A percentile compares a stretch with the other conserved stretches of the same genome.
Evolutionary conservation across 1,139 yeast species (phyloP).

Genomic region (Scheffersomyces parashehatae): DNA sequence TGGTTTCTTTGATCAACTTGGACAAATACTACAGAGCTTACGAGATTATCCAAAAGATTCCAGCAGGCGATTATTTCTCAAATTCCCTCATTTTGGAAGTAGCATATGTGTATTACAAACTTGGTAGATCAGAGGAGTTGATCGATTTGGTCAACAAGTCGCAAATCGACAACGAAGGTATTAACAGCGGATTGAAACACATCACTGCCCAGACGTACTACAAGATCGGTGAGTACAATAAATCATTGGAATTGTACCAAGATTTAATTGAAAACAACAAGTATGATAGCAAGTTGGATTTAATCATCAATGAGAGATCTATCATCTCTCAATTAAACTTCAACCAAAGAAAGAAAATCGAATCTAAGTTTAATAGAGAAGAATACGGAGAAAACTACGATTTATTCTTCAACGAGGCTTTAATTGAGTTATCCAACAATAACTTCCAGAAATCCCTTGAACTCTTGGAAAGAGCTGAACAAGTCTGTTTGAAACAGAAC

Average conservation of each 20-base stretch:
- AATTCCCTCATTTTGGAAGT: constrained; percentile 51
- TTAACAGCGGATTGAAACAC: constrained; percentile 56
- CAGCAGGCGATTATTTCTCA: constrained; percentile 30
- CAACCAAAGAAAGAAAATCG: constrained; percentile 5
- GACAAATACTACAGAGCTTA: constrained; percentile 66
- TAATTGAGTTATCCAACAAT: constrained; percentile 49
- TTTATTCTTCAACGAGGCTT: constrained; percentile 65
- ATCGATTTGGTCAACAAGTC: constrained; percentile 37
- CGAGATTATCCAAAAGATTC: constrained; percentile 45
- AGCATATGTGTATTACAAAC: constrained; percentile 71
- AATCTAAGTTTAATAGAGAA: constrained; percentile 10
- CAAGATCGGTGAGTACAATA: constrained; percentile 58
- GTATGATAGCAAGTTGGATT: constrained; percentile 50
- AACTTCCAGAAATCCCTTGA: constrained; percentile 44
- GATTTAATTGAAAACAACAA: constrained; percentile 39
- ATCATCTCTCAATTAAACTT: constrained; percentile 55
- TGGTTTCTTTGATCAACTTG: constrained; percentile 70
- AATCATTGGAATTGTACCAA: constrained; percentile 58
- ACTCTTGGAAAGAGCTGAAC: constrained; percentile 52
- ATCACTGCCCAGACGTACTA: constrained; percentile 82
- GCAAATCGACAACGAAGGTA: constrained; percentile 14
- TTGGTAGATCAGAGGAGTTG: constrained; percentile 48
- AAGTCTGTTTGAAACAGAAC: constrained; percentile 39
- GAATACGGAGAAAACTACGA: constrained; percentile 31
- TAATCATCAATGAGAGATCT: constrained; percentile 70